These are phyloP conservation scores for Cytospora chrysosperma DNA, from an alignment of 2,329 filamentous ascomycete genomes.

Conservation along the genomic window DNA sequence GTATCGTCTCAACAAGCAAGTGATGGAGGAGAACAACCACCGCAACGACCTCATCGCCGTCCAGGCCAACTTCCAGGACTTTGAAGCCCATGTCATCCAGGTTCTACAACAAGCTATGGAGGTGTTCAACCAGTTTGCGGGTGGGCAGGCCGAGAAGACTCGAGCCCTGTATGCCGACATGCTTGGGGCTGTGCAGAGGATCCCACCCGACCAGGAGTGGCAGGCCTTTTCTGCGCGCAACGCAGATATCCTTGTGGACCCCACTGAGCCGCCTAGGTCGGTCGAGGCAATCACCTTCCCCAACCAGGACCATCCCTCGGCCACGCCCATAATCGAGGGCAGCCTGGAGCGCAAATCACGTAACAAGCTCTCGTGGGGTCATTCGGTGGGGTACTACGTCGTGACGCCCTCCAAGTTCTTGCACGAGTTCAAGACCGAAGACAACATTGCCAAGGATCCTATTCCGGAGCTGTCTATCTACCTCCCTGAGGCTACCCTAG, in stretches of 20 bases:
- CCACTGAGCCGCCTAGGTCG: conserved; percentile 69
- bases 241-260: conserved; percentile 71
- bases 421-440: conserved; percentile 95
- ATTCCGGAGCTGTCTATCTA: conserved; percentile 86
- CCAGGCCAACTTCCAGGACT: conserved; percentile 85
- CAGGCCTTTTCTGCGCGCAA: conserved; percentile 75
- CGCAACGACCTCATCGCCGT: conserved; percentile 85
- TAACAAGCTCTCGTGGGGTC: conserved; percentile 76
- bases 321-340: conserved; percentile 82
- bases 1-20: conserved; percentile 84
- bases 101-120: conserved; percentile 80
- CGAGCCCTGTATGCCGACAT: conserved; percentile 83
- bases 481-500: conserved; percentile 84
- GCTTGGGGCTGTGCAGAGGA: conserved; percentile 69
- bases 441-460: conserved; percentile 66
- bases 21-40: conserved; percentile 94
- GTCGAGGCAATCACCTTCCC: conserved; percentile 77
- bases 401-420: conserved; percentile 85
- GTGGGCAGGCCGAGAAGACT: conserved; percentile 77
- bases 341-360: conserved; percentile 87
- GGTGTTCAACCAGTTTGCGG: conserved; percentile 78
- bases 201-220: conserved; percentile 90
- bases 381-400: conserved; percentile 82
- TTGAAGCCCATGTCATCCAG: conserved; percentile 82
- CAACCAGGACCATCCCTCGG: conserved; percentile 81